Conservation (phyloP, 768 basidiomycete species). For the Collybia mongolica region DNA sequence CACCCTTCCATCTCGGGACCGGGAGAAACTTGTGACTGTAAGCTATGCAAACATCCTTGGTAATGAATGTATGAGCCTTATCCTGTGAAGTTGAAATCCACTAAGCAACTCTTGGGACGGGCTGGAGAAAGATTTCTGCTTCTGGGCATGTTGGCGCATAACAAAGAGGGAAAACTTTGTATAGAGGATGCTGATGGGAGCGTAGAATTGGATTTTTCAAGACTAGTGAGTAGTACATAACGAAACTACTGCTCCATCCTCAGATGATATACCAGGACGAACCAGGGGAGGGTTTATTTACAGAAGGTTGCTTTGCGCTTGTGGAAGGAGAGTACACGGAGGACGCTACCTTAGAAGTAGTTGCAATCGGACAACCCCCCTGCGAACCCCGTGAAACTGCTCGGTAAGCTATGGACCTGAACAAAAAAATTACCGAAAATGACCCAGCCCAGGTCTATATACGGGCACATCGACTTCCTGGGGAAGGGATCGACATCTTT, state of each 20-base stretch:
- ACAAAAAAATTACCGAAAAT: conserved; percentile 10
- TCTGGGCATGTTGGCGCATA: conserved; percentile 87
- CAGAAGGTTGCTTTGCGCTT: conserved; percentile 93
- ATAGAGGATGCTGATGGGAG: conserved; percentile 92
- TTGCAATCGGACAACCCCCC: conserved; percentile 96
- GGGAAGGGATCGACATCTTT: conserved; percentile 92
- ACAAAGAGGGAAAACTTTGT: conserved; percentile 87
- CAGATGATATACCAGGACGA: conserved; percentile 52
- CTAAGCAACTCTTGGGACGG: conserved; percentile 92
- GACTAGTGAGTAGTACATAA: conserved; percentile 54
- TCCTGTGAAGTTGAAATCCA: conserved; percentile 75
- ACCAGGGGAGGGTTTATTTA: conserved; percentile 94
- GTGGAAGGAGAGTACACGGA: conserved; percentile 97
- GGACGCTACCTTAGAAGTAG: conserved; percentile 82
- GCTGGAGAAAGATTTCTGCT: conserved; percentile 88
- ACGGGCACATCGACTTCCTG: conserved; percentile 95
- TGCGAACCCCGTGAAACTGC: conserved; percentile 87
- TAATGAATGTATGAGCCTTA: not conserved
- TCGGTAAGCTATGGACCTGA: conserved; percentile 45
- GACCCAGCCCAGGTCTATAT: conserved; percentile 65
- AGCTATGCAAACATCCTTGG: conserved; percentile 15
- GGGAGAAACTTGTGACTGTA: conserved; percentile 87
- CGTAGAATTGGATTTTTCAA: conserved; percentile 86
- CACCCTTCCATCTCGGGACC: conserved; percentile 84
- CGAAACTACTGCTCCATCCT: conserved; percentile 9